A percentile compares a stretch with the other conserved stretches of the same genome.
Conservation (phyloP, 2,329 filamentous ascomycete genomes). For the Cercospora sojina region DNA sequence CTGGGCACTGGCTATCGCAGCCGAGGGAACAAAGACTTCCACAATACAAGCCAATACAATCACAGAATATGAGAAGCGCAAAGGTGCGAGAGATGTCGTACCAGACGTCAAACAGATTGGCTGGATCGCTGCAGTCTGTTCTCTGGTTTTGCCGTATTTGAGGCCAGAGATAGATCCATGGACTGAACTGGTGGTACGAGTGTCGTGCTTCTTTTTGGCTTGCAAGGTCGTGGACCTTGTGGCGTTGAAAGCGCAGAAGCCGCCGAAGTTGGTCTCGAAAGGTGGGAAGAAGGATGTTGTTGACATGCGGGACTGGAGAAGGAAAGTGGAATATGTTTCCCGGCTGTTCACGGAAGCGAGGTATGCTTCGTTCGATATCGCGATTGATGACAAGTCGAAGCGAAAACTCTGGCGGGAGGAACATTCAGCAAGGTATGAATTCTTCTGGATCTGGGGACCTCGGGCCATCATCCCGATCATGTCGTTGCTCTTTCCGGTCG, state of each 20-base stretch:
- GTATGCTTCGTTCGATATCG: conserved; percentile 15
- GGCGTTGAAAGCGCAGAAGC: neutral
- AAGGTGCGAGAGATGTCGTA: conserved; percentile 1
- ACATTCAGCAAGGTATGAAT: neutral
- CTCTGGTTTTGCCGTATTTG: neutral
- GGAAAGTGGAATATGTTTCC: conserved; percentile 4
- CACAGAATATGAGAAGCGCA: conserved; percentile 6
- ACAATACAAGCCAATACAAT: neutral
- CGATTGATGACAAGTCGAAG: conserved; percentile 1
- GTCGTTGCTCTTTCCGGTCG: conserved; percentile 4
- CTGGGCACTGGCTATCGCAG: neutral
- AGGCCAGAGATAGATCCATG: neutral
- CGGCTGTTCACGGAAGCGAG: conserved; percentile 3
- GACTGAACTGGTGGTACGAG: neutral
- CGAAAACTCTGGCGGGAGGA: neutral
- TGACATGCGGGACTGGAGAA: neutral
- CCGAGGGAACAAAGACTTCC: neutral
- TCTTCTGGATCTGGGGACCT: conserved; percentile 5
- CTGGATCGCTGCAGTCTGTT: neutral
- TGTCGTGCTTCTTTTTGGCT: conserved; percentile 10
- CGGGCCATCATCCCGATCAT: neutral
- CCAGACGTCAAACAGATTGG: conserved; percentile 7
- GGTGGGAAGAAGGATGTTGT: neutral
- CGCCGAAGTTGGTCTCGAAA: neutral
- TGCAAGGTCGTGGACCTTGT: conserved; percentile 13